Evolutionary conservation across 1,284 basidiomycete genomes (phyloP).

Genomic region (Mycena sp.): DNA sequence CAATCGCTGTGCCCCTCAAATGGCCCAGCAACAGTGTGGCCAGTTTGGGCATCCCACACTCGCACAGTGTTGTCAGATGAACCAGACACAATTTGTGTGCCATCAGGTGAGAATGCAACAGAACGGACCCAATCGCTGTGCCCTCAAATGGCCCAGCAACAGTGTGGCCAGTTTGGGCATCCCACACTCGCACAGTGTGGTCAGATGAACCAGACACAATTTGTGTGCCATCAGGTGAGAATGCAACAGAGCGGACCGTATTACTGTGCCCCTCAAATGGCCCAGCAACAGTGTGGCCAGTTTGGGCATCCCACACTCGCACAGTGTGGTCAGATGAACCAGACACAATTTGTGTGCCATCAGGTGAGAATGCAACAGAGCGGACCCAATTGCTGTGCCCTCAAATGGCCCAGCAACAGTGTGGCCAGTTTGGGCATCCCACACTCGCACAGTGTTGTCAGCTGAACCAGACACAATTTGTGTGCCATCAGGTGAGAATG

Average conservation of each 20-base stretch:
- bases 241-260: not conserved
- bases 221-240: not conserved
- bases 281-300: no score
- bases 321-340: not conserved
- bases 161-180: not conserved
- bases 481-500: slow-evolving; percentile 35
- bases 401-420: not conserved
- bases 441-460: not conserved
- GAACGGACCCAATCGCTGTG: not conserved
- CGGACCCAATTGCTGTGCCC: not conserved
- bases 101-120: not conserved
- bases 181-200: not conserved
- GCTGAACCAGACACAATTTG: slow-evolving; percentile 6
- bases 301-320: not conserved
- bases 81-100: not conserved
- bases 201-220: no score
- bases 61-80: not conserved
- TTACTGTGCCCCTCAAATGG: not conserved
- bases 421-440: not conserved
- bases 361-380: not conserved
- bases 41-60: not conserved
- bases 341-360: not conserved
- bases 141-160: not conserved
- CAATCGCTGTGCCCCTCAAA: not conserved
- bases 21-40: not conserved